These are phyloP conservation scores for Carallia pectinifolia DNA, from an alignment of 345 rosid species.

Conservation along the genomic window DNA sequence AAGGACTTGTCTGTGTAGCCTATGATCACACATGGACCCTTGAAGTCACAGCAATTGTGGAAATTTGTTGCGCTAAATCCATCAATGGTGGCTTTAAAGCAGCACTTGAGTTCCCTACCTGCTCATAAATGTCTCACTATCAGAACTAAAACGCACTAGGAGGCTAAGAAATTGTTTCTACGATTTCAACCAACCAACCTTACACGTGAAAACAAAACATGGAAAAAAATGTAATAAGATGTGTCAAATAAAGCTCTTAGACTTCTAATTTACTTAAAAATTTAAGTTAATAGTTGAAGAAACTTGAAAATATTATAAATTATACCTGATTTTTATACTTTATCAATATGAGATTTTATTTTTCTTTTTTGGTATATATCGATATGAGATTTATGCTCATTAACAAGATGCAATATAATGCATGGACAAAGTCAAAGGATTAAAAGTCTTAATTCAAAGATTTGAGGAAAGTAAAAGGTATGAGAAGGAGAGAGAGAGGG, in stretches of 20 bases:
- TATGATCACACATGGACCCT: conserved; percentile 87
- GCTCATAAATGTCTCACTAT: conserved; percentile 2
- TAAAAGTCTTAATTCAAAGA: background rate
- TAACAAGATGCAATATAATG: background rate
- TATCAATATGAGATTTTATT: too few relatives aligned
- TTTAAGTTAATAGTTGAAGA: too few relatives aligned
- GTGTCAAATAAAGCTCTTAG: too few relatives aligned
- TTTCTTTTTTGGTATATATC: too few relatives aligned
- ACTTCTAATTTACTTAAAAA: too few relatives aligned
- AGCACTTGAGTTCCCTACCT: conserved; percentile 77
- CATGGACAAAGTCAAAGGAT: too few relatives aligned
- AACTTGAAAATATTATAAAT: too few relatives aligned
- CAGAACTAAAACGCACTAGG: background rate
- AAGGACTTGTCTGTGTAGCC: conserved; percentile 64
- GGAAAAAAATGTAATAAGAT: background rate
- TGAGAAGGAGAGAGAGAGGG: conserved; percentile 8
- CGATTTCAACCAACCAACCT: background rate
- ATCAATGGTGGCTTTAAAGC: conserved; percentile 67
- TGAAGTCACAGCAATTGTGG: conserved; percentile 75
- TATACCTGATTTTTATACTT: too few relatives aligned
- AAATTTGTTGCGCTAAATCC: conserved; percentile 82
- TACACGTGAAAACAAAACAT: background rate
- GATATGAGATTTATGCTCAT: too few relatives aligned
- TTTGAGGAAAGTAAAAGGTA: background rate
- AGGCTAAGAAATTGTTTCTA: too few relatives aligned